Conservation (phyloP, 208 protist genomes). For the Crithidia expoeki region DNA sequence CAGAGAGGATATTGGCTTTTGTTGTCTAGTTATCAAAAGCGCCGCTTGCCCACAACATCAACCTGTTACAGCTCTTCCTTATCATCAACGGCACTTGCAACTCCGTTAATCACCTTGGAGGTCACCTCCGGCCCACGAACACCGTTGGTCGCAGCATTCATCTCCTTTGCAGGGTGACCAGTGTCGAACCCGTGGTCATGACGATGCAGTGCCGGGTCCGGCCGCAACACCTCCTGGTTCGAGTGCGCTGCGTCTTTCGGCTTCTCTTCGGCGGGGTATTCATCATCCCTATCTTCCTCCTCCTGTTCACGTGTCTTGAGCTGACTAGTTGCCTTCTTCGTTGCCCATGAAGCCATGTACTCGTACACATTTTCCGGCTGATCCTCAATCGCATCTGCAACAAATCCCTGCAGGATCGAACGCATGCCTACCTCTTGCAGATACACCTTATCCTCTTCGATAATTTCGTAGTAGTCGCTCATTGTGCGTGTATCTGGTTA, state of each 20-base stretch:
- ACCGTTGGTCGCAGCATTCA: background rate
- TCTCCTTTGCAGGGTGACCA: constrained; percentile 6
- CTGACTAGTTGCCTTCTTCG: background rate
- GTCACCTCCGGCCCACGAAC: background rate
- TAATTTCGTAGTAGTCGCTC: constrained; percentile 24
- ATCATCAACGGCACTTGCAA: background rate
- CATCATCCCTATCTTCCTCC: background rate
- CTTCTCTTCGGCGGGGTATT: constrained; percentile 1
- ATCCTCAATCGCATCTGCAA: constrained; percentile 53
- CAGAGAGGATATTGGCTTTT: too few species aligned
- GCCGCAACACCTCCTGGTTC: background rate
- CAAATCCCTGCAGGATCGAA: constrained; percentile 54
- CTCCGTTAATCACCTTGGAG: background rate
- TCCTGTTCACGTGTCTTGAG: background rate
- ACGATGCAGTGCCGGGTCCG: constrained; percentile 2
- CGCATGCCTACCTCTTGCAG: constrained; percentile 56
- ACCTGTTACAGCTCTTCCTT: background rate
- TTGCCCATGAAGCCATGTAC: constrained; percentile 53
- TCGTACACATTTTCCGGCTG: constrained; percentile 54
- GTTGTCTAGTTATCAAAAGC: too few species aligned
- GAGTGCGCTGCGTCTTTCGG: constrained; percentile 10
- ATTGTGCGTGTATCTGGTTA: constrained; percentile 1
- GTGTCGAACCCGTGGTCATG: background rate
- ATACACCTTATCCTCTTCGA: constrained; percentile 50
- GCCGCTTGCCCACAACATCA: too few species aligned